Evolutionary conservation across 441 rosid species (phyloP).

Genomic region (Gossypium gossypioides): DNA sequence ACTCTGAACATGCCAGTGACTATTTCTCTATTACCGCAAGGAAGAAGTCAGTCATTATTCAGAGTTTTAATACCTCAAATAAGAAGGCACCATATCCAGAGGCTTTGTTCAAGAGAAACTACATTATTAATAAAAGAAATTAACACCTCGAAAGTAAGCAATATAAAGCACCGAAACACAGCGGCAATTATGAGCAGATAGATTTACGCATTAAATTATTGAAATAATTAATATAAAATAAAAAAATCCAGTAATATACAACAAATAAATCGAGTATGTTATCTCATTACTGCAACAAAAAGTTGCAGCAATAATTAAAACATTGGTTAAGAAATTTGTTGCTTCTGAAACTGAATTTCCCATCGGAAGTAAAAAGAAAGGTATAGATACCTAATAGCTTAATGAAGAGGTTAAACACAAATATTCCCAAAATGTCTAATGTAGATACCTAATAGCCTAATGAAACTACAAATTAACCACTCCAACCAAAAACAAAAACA

Average conservation of each 20-base stretch:
- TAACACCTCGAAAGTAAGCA: background rate
- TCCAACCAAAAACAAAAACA: background rate
- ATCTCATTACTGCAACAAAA: background rate
- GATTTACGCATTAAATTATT: too few species aligned
- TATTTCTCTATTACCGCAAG: slow-evolving; percentile 61
- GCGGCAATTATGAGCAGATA: too few species aligned
- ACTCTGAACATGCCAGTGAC: slow-evolving; percentile 82
- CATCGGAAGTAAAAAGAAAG: background rate
- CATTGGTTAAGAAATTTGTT: background rate
- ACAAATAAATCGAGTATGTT: background rate
- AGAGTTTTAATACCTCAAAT: background rate
- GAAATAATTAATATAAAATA: too few species aligned
- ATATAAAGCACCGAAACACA: background rate
- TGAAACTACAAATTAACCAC: background rate
- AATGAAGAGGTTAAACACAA: background rate
- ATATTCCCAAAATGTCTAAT: background rate
- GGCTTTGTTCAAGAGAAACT: background rate
- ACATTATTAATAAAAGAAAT: background rate
- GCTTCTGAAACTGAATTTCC: background rate
- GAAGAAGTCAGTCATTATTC: slow-evolving; percentile 6
- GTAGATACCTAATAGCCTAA: background rate
- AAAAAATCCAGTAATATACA: too few species aligned
- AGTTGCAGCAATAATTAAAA: background rate
- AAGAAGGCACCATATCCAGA: background rate
- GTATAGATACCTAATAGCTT: background rate